Conservation (phyloP, 345 rosid species). For the Gossypium longicalyx region DNA sequence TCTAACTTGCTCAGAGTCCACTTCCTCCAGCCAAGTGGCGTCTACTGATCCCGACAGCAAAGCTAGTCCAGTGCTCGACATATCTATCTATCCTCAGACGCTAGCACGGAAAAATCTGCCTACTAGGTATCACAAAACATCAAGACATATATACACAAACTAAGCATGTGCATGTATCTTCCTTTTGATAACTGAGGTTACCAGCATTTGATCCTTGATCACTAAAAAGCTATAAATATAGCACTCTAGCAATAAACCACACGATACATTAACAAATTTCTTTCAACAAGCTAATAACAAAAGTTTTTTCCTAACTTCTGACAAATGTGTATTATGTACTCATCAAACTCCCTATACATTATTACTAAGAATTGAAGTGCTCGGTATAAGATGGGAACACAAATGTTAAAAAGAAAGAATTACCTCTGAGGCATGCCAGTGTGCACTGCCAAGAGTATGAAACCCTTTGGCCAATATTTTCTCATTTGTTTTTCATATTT, state of each 20-base stretch:
- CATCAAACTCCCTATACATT: conserved; percentile 25
- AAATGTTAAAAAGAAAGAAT: conserved; percentile 21
- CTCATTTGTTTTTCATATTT: not conserved
- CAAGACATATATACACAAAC: not conserved
- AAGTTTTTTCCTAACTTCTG: conserved; percentile 4
- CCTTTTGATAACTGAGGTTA: not conserved
- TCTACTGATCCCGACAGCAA: conserved; percentile 10
- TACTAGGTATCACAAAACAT: conserved; percentile 9
- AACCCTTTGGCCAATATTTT: conserved; percentile 22
- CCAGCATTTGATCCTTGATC: not conserved
- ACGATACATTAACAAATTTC: conserved; percentile 27
- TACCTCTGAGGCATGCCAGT: conserved; percentile 26
- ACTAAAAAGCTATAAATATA: not conserved
- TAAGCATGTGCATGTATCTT: not conserved
- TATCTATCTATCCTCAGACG: not conserved
- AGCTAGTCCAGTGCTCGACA: conserved; percentile 19
- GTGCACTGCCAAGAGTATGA: conserved; percentile 22
- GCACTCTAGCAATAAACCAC: not conserved
- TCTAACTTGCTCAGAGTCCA: conserved; percentile 3
- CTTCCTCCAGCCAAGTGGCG: conserved; percentile 16
- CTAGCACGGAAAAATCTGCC: not conserved
- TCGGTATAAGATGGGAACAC: conserved; percentile 23
- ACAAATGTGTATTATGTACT: conserved; percentile 1
- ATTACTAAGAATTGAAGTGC: conserved; percentile 20
- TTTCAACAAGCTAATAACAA: conserved; percentile 18